Conservation (phyloP, 352 stramenopile species). For the Pythium chondricola region DNA sequence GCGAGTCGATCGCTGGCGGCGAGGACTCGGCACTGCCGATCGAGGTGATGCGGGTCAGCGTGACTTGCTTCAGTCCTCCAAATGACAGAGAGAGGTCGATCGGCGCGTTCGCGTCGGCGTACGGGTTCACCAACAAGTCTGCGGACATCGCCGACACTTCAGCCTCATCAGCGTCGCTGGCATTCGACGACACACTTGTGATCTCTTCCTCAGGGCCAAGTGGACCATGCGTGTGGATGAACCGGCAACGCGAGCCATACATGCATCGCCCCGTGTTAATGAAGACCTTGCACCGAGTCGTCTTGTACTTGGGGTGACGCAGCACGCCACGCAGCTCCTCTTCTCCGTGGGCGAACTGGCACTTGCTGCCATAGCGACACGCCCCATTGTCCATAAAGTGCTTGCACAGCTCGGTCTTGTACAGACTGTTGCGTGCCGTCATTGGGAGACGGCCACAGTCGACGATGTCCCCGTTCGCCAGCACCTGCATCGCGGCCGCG, state of each 20-base stretch:
- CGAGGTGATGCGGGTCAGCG: constrained; percentile 43
- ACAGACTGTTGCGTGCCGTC: constrained; percentile 82
- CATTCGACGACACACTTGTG: constrained; percentile 39
- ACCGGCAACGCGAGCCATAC: constrained; percentile 84
- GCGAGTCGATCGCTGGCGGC: constrained; percentile 17
- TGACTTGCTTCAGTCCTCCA: constrained; percentile 56
- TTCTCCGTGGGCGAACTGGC: constrained; percentile 85
- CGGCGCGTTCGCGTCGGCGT: constrained; percentile 41
- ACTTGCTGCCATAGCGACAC: constrained; percentile 85
- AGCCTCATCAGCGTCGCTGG: constrained; percentile 64
- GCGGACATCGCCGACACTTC: constrained; percentile 27
- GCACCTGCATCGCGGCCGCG: constrained; percentile 50
- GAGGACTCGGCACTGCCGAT: constrained; percentile 29
- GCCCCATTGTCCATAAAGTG: constrained; percentile 83
- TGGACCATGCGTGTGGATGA: constrained; percentile 63
- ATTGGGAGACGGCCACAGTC: constrained; percentile 71
- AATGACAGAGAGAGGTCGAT: constrained; percentile 65
- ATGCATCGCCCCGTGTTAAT: constrained; percentile 79
- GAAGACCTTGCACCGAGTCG: constrained; percentile 86
- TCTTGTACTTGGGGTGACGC: constrained; percentile 90
- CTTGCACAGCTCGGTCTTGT: constrained; percentile 91
- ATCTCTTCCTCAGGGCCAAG: constrained; percentile 31
- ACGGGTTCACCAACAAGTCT: constrained; percentile 64
- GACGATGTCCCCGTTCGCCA: constrained; percentile 83
- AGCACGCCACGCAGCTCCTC: constrained; percentile 81